A percentile compares a stretch with the other conserved stretches of the same genome.
These are phyloP conservation scores for Triangularia setosa DNA, from an alignment of 2,329 filamentous ascomycete genomes.

Conservation along the genomic window DNA sequence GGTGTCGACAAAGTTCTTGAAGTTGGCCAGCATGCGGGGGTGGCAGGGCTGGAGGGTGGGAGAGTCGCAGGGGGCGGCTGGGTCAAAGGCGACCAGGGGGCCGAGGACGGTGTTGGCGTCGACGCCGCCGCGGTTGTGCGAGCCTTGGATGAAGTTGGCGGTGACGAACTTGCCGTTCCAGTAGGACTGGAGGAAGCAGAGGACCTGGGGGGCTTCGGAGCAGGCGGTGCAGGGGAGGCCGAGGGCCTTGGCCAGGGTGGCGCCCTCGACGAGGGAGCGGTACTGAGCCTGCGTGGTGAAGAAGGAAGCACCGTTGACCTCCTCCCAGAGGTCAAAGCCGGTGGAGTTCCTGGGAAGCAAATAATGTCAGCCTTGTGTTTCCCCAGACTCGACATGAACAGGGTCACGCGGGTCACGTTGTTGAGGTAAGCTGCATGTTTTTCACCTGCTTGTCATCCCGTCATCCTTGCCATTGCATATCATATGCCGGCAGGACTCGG, in stretches of 20 bases:
- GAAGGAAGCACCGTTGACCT: conserved; percentile 70
- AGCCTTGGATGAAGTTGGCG: conserved; percentile 45
- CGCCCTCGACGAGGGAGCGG: conserved; percentile 48
- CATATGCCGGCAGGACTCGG: not conserved
- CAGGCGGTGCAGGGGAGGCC: conserved; percentile 48
- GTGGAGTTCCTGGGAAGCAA: conserved; percentile 43
- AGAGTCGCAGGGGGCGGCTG: conserved; percentile 59
- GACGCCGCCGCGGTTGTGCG: conserved; percentile 48
- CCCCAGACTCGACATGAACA: not conserved
- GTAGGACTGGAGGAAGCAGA: conserved; percentile 63
- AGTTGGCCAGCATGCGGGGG: conserved; percentile 64
- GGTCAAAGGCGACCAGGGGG: conserved; percentile 66
- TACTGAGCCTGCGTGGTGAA: conserved; percentile 72
- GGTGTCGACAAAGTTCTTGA: conserved; percentile 69
- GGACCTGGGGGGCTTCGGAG: conserved; percentile 59
- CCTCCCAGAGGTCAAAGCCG: conserved; percentile 78
- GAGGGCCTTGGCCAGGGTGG: conserved; percentile 46
- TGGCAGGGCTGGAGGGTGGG: conserved; percentile 75
- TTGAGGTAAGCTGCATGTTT: not conserved
- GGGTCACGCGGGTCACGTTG: not conserved
- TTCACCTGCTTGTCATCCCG: not conserved
- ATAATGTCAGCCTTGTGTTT: conserved; percentile 2
- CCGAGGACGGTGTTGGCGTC: conserved; percentile 62
- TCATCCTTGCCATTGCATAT: not conserved
- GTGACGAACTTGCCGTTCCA: conserved; percentile 55